Conservation (phyloP, 305 asterid species). For the Fraxinus paxiana region DNA sequence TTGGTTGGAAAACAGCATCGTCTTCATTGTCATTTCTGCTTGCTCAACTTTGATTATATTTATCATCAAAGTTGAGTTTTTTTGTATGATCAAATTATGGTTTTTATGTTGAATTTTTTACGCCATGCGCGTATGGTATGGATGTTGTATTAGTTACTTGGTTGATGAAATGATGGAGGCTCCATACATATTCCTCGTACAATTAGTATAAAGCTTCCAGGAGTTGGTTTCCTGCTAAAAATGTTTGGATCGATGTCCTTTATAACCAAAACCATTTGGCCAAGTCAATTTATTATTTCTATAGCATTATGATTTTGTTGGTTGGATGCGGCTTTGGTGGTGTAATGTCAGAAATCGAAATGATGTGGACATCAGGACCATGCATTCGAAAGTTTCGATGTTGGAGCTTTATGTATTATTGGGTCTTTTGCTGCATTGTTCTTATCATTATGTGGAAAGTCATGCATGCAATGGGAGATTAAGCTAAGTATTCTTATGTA, state of each 20-base stretch:
- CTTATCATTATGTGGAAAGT: not conserved
- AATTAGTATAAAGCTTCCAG: conserved; percentile 12
- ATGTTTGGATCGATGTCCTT: conserved; percentile 1
- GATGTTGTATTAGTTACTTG: conserved; percentile 15
- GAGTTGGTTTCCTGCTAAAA: conserved; percentile 14
- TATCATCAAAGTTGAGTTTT: conserved; percentile 2
- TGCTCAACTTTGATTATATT: conserved; percentile 8
- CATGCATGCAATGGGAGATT: not conserved
- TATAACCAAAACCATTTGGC: not conserved
- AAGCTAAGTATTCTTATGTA: not conserved
- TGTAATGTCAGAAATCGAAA: conserved; percentile 12
- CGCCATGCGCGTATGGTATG: conserved; percentile 13
- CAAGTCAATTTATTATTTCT: not conserved
- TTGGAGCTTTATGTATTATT: not conserved
- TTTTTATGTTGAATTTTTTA: conserved; percentile 12
- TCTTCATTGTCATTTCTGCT: conserved; percentile 7
- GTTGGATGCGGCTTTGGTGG: conserved; percentile 18
- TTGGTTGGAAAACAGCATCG: not conserved
- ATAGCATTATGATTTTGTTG: conserved; percentile 18
- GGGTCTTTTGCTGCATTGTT: not conserved
- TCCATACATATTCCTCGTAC: not conserved
- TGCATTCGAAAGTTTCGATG: not conserved
- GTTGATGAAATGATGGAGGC: conserved; percentile 16
- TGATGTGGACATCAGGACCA: not conserved
- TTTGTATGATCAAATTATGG: conserved; percentile 5